Conservation (phyloP, 495 filamentous ascomycete species). For the Daldinia caldariorum region DNA sequence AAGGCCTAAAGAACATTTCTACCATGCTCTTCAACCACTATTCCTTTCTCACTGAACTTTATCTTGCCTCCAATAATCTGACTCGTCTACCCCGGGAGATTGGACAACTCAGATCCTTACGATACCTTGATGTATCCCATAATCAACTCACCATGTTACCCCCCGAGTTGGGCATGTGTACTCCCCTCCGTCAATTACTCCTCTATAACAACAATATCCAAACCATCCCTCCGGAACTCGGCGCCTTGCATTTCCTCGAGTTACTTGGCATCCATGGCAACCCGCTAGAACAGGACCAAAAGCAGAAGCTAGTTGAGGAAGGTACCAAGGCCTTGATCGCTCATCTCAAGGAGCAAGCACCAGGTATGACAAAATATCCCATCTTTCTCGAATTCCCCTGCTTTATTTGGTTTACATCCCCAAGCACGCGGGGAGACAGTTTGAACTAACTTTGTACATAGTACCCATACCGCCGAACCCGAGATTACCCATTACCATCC, state of each 20-base stretch:
- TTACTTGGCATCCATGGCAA: slow-evolving; percentile 94
- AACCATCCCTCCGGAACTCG: slow-evolving; percentile 84
- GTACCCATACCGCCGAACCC: slow-evolving; percentile 73
- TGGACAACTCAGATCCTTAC: slow-evolving; percentile 80
- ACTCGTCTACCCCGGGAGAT: slow-evolving; percentile 77
- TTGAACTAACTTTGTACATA: slow-evolving; percentile 48
- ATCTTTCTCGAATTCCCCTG: neutral
- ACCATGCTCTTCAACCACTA: slow-evolving; percentile 80
- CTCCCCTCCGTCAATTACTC: slow-evolving; percentile 78
- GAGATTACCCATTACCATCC: slow-evolving; percentile 57
- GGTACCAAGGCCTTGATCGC: slow-evolving; percentile 87
- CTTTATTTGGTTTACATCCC: neutral
- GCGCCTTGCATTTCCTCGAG: slow-evolving; percentile 84
- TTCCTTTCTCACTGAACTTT: slow-evolving; percentile 85
- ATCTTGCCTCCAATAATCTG: slow-evolving; percentile 90
- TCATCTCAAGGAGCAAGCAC: slow-evolving; percentile 81
- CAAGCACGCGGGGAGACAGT: neutral
- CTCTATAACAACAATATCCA: slow-evolving; percentile 90
- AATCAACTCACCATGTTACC: slow-evolving; percentile 87
- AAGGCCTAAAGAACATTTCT: slow-evolving; percentile 84
- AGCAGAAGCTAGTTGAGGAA: slow-evolving; percentile 80
- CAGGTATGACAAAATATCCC: slow-evolving; percentile 65
- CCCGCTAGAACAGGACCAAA: slow-evolving; percentile 75
- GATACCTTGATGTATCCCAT: slow-evolving; percentile 83
- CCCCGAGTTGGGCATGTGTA: slow-evolving; percentile 94